Evolutionary conservation across 106 monocot genomes (phyloP).

Genomic region (Ottelia alismoides): DNA sequence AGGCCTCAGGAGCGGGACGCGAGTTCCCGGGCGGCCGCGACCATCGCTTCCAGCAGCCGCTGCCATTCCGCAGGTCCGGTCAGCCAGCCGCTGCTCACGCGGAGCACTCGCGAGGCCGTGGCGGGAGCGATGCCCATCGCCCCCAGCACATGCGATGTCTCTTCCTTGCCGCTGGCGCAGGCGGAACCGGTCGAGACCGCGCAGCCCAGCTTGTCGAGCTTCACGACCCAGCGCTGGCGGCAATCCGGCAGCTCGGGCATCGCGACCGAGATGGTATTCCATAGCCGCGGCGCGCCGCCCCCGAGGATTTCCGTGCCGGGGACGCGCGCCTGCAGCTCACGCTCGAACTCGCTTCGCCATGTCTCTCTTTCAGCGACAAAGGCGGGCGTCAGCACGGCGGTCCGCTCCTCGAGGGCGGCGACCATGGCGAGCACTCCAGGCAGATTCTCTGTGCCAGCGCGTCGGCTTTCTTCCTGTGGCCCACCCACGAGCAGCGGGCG

Average conservation of each 20-base stretch:
- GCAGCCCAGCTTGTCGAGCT: not conserved
- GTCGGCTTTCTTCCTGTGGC: not conserved
- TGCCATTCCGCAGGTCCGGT: not conserved
- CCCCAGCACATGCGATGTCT: not conserved
- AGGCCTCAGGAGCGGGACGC: not conserved
- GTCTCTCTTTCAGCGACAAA: not conserved
- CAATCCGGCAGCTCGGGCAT: not conserved
- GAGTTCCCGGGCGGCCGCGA: not conserved
- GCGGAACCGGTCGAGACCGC: not conserved
- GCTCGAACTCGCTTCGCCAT: not conserved
- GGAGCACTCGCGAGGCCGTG: not conserved
- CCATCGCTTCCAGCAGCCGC: not conserved
- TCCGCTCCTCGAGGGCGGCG: not conserved
- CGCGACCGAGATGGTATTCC: not conserved
- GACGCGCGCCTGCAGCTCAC: not conserved
- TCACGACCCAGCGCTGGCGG: not conserved
- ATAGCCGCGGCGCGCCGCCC: not conserved
- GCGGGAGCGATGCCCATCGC: not conserved
- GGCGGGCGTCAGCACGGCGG: not conserved
- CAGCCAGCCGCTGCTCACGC: not conserved
- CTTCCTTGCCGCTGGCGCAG: not conserved
- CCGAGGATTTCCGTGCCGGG: not conserved
- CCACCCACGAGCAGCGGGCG: not conserved
- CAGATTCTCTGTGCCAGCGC: not conserved
- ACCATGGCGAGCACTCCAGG: not conserved